phyloP scores from a whole-genome alignment of 2,329 filamentous ascomycete species.

The Exophiala viscosa region DNA sequence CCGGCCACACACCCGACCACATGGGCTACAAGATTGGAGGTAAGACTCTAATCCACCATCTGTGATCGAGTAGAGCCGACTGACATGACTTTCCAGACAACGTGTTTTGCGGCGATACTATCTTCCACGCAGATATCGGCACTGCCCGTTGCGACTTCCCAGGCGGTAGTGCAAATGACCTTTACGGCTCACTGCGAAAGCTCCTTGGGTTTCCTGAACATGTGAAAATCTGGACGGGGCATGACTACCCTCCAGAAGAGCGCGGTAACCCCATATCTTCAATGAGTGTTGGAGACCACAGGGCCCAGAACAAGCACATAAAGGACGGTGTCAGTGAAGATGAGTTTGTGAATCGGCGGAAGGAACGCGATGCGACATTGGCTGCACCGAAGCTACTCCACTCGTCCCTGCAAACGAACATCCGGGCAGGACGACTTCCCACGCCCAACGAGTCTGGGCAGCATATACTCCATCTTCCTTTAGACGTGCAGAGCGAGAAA shows the following conservation, averaged over 20 bases:
- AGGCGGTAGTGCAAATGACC: conserved; percentile 44
- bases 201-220: conserved; percentile 44
- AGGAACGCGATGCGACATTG: conserved; percentile 43
- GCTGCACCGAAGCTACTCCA: conserved; percentile 48
- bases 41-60: conserved; percentile 8
- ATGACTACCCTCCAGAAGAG: conserved; percentile 49
- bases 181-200: conserved; percentile 44
- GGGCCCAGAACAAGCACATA: conserved; percentile 48
- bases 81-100: conserved; percentile 34
- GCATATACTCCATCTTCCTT: conserved; percentile 33
- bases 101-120: conserved; percentile 53
- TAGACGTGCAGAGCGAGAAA: conserved; percentile 26
- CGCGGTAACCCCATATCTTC: conserved; percentile 39
- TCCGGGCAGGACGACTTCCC: conserved; percentile 48
- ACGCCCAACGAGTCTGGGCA: conserved; percentile 25
- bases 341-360: conserved; percentile 46
- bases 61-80: not conserved
- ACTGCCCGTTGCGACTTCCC: conserved; percentile 55
- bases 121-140: conserved; percentile 53
- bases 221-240: conserved; percentile 52
- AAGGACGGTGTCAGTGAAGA: conserved; percentile 40
- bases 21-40: conserved; percentile 55
- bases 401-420: conserved; percentile 52
- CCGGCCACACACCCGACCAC: conserved; percentile 60
- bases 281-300: conserved; percentile 48